Base-by-base conservation (phyloP, 2,329 filamentous ascomycete species). In the Zopfia rhizophila region DNA sequence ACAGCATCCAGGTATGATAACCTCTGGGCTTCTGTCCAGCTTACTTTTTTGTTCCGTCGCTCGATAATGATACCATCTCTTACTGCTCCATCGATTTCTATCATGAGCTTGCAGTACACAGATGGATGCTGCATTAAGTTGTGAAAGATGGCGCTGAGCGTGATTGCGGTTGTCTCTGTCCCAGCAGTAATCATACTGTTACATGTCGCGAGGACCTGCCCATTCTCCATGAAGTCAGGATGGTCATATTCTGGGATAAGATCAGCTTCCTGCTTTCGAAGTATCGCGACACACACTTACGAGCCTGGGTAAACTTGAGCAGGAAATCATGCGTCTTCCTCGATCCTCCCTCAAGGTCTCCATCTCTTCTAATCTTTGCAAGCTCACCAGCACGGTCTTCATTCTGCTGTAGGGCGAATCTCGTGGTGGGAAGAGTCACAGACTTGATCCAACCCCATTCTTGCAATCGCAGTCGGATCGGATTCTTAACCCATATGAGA, bases 91-190 rank as follows among this genome's bases (percentile, higher is more conserved):
- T 90, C 86, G 0, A 91, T 68, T 64, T 91, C 88, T 1, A 70
- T 57, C 60, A 82, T 79, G 41, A 90, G 72, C 27, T 78, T 79
- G 3, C 68, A 62, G 49, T 88, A 81, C 11, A 77, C 78, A 0
- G 55, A 27, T 0, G 85, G 85, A 58, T 85, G 82, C 61, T 85
- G 86, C 24, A 91, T 77, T 3, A 92, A 72, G 67, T 85, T 86
- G 71, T 92, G 92, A 60, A 93, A 89, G 0, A 91, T 81, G 5
- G 85, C 80, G 5, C 82, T 82, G 0, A 92, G 78, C 5, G 82
- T 84, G 62, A 92, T 92, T 25, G 87, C 89, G 0, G 89, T 93
- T 0, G 89, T 93, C 69, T 94, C 90, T 2, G 83, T 87, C 3
- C 89, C 89, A 1, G 90, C 90, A 56, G 88, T 82, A 51, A 78